phyloP scores from a whole-genome alignment of 257 asterid genomes.

The Ajuga chamaepitys region DNA sequence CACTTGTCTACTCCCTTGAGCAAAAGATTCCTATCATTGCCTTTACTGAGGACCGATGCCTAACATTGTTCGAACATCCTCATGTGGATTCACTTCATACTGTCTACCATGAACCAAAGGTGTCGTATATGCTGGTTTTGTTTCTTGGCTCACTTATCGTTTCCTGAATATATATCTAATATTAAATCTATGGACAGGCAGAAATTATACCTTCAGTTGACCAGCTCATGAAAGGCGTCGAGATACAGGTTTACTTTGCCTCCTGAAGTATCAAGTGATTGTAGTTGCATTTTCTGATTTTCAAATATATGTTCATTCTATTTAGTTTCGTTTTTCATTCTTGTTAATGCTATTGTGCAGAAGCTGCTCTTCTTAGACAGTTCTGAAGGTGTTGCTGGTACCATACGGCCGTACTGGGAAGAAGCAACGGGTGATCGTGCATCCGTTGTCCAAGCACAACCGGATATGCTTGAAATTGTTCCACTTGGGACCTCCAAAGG shows the following conservation, averaged over 20 bases:
- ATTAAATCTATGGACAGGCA: constrained; percentile 51
- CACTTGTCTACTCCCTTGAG: constrained; percentile 67
- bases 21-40: constrained; percentile 80
- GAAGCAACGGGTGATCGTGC: constrained; percentile 70
- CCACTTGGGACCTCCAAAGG: constrained; percentile 93
- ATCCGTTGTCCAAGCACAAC: constrained; percentile 88
- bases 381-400: constrained; percentile 62
- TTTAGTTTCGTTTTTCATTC: no score
- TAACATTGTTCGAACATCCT: constrained; percentile 87
- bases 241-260: constrained; percentile 61
- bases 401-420: constrained; percentile 85
- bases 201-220: constrained; percentile 85
- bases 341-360: constrained; percentile 29
- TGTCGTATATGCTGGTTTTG: constrained; percentile 17
- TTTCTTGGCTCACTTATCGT: constrained; percentile 8
- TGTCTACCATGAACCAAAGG: constrained; percentile 90
- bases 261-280: neutral
- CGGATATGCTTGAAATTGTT: constrained; percentile 94
- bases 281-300: neutral
- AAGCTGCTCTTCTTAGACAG: constrained; percentile 85
- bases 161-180: constrained; percentile 12
- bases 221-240: constrained; percentile 57
- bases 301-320: neutral
- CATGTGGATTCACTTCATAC: constrained; percentile 87
- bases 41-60: constrained; percentile 73